Evolutionary conservation across 108 stramenopile species (phyloP), one percentile per base, ranked within the genome.

Genomic region (Nannochloropsis gaditana): DNA sequence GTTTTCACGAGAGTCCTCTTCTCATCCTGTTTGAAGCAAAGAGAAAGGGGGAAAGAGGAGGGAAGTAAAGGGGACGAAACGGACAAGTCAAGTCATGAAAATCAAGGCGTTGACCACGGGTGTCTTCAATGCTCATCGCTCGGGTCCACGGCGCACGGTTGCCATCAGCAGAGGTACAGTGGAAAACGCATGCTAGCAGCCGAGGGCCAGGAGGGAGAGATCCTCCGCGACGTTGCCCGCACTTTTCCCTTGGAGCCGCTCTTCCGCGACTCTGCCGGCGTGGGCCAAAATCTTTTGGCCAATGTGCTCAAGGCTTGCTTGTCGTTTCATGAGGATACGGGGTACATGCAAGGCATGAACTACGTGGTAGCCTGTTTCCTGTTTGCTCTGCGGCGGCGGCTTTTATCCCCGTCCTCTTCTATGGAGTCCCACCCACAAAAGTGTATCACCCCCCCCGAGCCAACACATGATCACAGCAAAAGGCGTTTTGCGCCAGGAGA

Each of bases 261-360:
- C 84, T 88, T 88, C 86, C 84, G 79, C 42, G 84, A 84, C 84
- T 45, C 44, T 2, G 44, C 42, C 43, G 86, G 88, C 11, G 82
- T 84, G 31, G 88, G 88, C 2, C 86, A 88, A 43, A 85, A 88
- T 42, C 43, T 88, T 42, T 85, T 88, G 84, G 84, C 88, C 42
- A 87, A 87, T 43, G 87, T 88, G 19, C 87, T 88, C 9, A 87
- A 85, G 41, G 88, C 88, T 11, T 87, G 84, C 81, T 43, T 87
- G 21, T 79, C 31, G 44, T 84, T 83, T 11, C 59, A 87, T 79
- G 86, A 83, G 10, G 88, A 88, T 81, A 86, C 87, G 3, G 88
- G 88, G 10, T 73, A 15, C 9, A 81, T 19, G 21, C 83, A 87
- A 82, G 86, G 86, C 0, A 87, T 87, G 86, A 87, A 87, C 45